These are phyloP conservation scores for Trichosporon sp. DNA, from an alignment of 1,284 basidiomycete genomes.

Conservation along the genomic window DNA sequence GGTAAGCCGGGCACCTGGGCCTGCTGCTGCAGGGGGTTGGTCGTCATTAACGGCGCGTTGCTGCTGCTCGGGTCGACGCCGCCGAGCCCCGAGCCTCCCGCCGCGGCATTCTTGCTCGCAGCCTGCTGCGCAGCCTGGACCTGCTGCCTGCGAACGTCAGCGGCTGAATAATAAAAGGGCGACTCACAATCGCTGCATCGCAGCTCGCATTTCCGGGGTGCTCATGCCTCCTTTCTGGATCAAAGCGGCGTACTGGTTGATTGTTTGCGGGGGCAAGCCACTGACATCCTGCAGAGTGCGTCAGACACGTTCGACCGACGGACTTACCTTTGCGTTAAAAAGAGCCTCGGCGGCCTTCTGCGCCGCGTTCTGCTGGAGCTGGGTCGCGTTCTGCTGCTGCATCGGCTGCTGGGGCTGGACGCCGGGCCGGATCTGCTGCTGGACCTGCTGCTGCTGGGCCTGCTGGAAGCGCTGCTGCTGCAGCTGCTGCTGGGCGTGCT, in stretches of 20 bases:
- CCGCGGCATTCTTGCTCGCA: slow-evolving; percentile 9
- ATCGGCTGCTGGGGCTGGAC: slow-evolving; percentile 1
- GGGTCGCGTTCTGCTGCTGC: not conserved
- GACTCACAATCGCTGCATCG: slow-evolving; percentile 13
- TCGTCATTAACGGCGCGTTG: slow-evolving; percentile 9
- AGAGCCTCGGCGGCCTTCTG: slow-evolving; percentile 9
- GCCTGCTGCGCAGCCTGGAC: slow-evolving; percentile 5
- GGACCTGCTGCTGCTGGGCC: not conserved
- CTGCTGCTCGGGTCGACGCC: not conserved
- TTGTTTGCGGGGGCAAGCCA: not conserved
- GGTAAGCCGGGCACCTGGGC: not conserved
- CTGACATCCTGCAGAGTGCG: slow-evolving; percentile 13
- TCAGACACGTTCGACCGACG: not conserved
- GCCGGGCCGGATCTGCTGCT: slow-evolving; percentile 4
- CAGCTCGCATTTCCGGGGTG: slow-evolving; percentile 15
- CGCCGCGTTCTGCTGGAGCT: not conserved
- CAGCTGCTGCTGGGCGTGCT: slow-evolving; percentile 7
- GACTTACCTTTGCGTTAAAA: slow-evolving; percentile 14
- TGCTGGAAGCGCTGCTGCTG: slow-evolving; percentile 5
- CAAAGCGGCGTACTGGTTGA: slow-evolving; percentile 16
- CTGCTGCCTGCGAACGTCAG: slow-evolving; percentile 11
- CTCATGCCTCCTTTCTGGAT: slow-evolving; percentile 9
- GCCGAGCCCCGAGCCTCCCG: not conserved
- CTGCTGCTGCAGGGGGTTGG: slow-evolving; percentile 2
- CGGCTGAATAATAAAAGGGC: not conserved